Base-by-base conservation (phyloP, 2,329 filamentous ascomycete species). In the Diaporthe ilicicola region DNA sequence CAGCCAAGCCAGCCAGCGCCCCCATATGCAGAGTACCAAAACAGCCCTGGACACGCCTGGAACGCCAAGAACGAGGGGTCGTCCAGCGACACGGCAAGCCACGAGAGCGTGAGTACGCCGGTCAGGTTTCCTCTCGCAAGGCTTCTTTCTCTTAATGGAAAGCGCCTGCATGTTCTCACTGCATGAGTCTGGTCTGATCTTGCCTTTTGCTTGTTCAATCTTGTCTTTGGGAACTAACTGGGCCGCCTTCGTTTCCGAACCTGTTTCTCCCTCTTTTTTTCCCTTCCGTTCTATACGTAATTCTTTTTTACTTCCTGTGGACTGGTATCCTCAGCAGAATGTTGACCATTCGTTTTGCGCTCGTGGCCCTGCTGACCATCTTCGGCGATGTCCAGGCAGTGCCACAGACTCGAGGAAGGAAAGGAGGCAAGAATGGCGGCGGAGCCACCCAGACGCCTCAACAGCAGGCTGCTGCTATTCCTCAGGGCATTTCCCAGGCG, bases 401-500 rank as follows among this genome's bases (percentile, higher is more conserved):
- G 39, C 74, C 73, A 13, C 70, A 72, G 39, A 42, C 48, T 37
- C 42, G 62, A 22, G 56, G 56, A 8, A 34, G 29, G 44, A 64
- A 64, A 37, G 59, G 59, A 50, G 46, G 53, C 34, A 67, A 67
- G 12, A 74, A 75, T n/a, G 66, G 72, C 2, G 70, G 50, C 7
- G 37, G 55, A n/a, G 46, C 46, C 56, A 17, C 56, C 24, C 32
- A 73, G 64, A 79, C 77, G 10, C 74, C 76, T 32, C 78, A 80
- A 70, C 75, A 79, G 66, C 74, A 77, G 73, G 76, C 76, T 10
- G 75, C 76, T 7, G 69, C 75, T 19, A 67, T 81, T 29, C 77
- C 80, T 3, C 78, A 81, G 54, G 81, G 82, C 8, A 72, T 85
- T 22, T 81, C 82, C 6, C 72, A 74, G 29, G 87, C 87, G 2